A percentile compares a stretch with the other conserved stretches of the same genome.
Conservation (phyloP, 768 basidiomycete genomes). For the Coprinopsis marcescibilis region DNA sequence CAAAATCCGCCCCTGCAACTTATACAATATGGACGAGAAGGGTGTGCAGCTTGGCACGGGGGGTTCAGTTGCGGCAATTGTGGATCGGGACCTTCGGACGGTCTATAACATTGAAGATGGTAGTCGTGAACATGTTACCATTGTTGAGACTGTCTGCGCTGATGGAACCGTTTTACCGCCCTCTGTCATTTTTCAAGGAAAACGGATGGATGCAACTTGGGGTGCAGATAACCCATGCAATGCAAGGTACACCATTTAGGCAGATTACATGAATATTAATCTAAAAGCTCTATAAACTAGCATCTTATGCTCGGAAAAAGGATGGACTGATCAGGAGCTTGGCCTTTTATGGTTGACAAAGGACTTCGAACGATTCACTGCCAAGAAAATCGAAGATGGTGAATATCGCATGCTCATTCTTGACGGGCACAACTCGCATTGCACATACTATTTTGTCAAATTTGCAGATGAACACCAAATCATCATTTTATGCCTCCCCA, state of each 20-base stretch:
- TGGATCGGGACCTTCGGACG: constrained; percentile 20
- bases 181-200: constrained; percentile 32
- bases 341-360: constrained; percentile 24
- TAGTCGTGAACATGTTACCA: constrained; percentile 38
- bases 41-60: constrained; percentile 24
- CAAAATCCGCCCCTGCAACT: constrained; percentile 5
- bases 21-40: constrained; percentile 20
- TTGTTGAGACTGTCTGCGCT: constrained; percentile 40
- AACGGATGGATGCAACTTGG: constrained; percentile 18
- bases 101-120: constrained; percentile 27
- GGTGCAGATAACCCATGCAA: constrained; percentile 21
- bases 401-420: constrained; percentile 28
- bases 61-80: constrained; percentile 13
- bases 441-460: constrained; percentile 22
- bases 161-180: constrained; percentile 33
- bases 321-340: constrained; percentile 30
- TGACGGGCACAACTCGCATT: constrained; percentile 35
- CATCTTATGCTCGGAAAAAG: constrained; percentile 28
- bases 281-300: constrained; percentile 16
- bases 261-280: neutral
- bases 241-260: constrained; percentile 20
- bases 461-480: constrained; percentile 23
- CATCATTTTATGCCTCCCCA: constrained; percentile 29
- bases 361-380: constrained; percentile 26
- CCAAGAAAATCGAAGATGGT: constrained; percentile 9